Evolutionary conservation across 2,329 filamentous ascomycete species (phyloP).

Genomic region (Diaporthe longicolla): DNA sequence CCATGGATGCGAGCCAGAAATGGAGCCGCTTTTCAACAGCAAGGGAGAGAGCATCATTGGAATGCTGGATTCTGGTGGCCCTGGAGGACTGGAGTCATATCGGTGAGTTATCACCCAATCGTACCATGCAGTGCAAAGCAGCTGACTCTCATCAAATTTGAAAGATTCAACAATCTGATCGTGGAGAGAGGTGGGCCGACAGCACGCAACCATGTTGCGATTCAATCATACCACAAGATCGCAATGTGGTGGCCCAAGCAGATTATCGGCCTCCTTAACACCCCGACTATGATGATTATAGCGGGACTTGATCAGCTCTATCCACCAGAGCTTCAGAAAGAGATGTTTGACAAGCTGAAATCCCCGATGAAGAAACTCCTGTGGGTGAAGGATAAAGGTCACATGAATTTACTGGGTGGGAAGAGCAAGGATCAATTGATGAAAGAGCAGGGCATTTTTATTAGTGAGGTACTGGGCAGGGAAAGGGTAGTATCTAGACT

Average conservation of each 20-base stretch:
- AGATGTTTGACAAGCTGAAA: conserved; percentile 23
- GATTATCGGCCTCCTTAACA: neutral
- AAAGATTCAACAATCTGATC: neutral
- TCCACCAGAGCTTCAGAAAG: conserved; percentile 44
- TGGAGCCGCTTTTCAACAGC: neutral
- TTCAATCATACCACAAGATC: conserved; percentile 29
- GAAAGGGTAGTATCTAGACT: neutral
- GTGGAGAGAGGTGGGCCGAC: neutral
- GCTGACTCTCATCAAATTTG: fast-evolving
- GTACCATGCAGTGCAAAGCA: neutral
- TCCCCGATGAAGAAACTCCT: conserved; percentile 19
- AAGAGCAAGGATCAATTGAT: neutral
- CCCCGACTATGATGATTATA: conserved; percentile 48
- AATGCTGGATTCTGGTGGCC: neutral
- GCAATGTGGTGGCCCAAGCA: neutral
- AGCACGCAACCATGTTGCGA: conserved; percentile 4
- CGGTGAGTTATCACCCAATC: neutral
- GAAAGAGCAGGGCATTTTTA: neutral
- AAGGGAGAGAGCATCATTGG: neutral
- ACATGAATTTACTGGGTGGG: conserved; percentile 7
- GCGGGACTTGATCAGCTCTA: conserved; percentile 50
- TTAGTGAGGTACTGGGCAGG: neutral
- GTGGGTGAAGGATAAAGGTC: conserved; percentile 18
- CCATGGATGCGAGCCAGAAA: neutral
- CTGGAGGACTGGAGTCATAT: neutral